Evolutionary conservation across 192 early-diverging fungal genomes (phyloP), one percentile per base, ranked within the genome.

Genomic region (Backusella tarrabulga): DNA sequence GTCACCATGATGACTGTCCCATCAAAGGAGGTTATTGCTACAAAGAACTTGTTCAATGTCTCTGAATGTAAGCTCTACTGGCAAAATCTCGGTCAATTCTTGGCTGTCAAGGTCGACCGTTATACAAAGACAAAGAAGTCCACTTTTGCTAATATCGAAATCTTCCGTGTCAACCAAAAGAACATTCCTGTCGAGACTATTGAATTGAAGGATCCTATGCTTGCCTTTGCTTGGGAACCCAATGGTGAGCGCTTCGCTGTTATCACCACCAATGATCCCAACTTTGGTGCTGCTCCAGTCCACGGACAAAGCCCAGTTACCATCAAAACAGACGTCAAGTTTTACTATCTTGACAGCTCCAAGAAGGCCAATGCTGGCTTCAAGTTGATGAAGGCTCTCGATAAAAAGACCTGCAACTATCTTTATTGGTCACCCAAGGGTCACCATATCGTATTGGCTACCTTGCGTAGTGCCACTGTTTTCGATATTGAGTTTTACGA

Each of bases 41-140:
- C 96, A 68, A 99, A 98, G 91, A 98, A 98, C 83, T 90, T 99
- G 89, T 97, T 98, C 89, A 96, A 90, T 84, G 97, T 98, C 63
- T 90, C 86, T 71, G 90, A 93, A 70, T 95, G 93, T 79, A 93
- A 95, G 67, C 86, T 99, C 72, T 90, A 91, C 88, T 98, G 96
- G 96, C 97, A 98, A 80, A 89, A 89, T 38, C 85, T 86, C 77
- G 97, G 97, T 72, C 89, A 96, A 56, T 95, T 95, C 83, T 87
- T 99, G 38, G 92, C 94, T 63, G 97, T 98, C 84, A 92, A 92
- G 79, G 97, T 98, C 34, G 95, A 97, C 72, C 91, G 95, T 71
- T 86, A 87, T 76, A 93, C 92, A 67, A 96, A 96, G 86, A 95
- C 95, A 68, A 98, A 98, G 85, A 98, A 95, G 88, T 84, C 87